These are phyloP conservation scores for Eucalyptus camaldulensis DNA, from an alignment of 345 rosid genomes.

Conservation along the genomic window DNA sequence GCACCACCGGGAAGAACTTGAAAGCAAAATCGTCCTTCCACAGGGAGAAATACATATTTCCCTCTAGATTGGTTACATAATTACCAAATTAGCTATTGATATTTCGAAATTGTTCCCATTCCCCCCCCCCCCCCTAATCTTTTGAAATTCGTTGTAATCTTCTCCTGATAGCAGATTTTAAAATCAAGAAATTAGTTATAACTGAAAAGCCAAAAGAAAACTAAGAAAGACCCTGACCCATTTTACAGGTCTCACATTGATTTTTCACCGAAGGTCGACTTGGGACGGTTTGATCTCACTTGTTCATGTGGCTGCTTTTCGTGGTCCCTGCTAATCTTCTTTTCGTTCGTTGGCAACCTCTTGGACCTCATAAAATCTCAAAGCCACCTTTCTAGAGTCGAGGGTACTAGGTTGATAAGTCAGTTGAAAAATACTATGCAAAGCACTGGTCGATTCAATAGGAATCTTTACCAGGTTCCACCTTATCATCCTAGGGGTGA, in stretches of 20 bases:
- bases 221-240: background rate
- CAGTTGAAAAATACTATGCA: too few relatives aligned
- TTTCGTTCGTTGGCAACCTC: background rate
- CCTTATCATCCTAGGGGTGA: rapidly evolving
- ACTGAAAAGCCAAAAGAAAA: conserved; percentile 82
- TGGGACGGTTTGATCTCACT: background rate
- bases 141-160: background rate
- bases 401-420: too few relatives aligned
- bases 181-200: conserved; percentile 8
- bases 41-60: background rate
- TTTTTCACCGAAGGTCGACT: background rate
- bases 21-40: background rate
- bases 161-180: background rate
- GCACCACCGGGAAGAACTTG: background rate
- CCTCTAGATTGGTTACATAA: background rate
- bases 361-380: background rate
- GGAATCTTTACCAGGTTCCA: rapidly evolving
- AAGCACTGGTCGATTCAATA: too few relatives aligned
- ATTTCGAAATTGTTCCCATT: background rate
- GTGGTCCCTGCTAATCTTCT: background rate
- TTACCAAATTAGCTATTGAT: background rate
- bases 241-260: background rate
- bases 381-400: background rate
- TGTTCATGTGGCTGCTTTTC: background rate
- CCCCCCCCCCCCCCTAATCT: background rate